Base-by-base conservation (phyloP, 306 rosid species). In the Acacia acuminata region DNA sequence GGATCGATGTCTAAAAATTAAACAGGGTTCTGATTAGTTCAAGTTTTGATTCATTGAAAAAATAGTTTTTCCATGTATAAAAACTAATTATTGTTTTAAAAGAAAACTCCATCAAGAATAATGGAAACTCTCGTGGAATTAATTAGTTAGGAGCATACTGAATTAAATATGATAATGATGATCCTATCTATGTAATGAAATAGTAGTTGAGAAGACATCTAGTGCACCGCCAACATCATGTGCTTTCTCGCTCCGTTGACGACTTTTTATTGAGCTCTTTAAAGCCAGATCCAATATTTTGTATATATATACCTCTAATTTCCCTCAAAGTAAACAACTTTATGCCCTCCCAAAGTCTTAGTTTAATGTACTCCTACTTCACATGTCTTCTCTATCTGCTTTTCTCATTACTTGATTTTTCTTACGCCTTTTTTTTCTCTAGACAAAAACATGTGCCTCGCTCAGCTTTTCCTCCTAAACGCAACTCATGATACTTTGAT, bases 391-490 rank as follows among this genome's bases (percentile, higher is more conserved):
- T 48, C 66, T 14, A 1, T 19, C 19, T 75, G 3, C 68, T 55
- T 55, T 75, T 1, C 25, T 3, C 45, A 16, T 19, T 4, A 16
- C 3, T 50, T 17, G 5, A 24, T 9, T 32, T 45, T 30, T 22
- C 60, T 47, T 48, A 4, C 24, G 15, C 79, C 38, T 56, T 60
- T 75, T 43, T 22, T 43, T 22, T 55, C 76, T 69, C 24, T 27
- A 42, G 65, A 76, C 82, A 79, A 43, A 32, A 71, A 25, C 85
- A 81, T 77, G 88, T 85, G 83, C 65, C 32, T 67, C 47, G 19
- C 13, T 63, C 85, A 78, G 81, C 85, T 73, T 81, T 85, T 82
- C 68, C 55, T 65, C 56, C 44, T 64, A 3, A 48, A 51, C 55
- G 42, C 50, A 77, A 5, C 38, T 16, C 75, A 56, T 58, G 63